Percentiles rank a stretch among this genome's conserved stretches.
Conservation (phyloP, 345 rosid genomes). For the Theobroma cacao region DNA sequence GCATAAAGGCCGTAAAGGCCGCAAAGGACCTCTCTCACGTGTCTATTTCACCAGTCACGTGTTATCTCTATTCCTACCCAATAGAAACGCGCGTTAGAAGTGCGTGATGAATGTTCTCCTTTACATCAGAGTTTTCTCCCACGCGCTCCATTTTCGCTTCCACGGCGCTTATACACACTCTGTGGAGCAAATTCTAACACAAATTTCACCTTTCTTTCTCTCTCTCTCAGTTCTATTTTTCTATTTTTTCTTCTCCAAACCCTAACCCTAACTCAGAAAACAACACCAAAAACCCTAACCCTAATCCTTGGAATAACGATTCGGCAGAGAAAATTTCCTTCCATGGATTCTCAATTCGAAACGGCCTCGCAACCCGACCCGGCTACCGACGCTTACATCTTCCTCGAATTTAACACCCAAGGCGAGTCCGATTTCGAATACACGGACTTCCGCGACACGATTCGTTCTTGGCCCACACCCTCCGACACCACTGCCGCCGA, state of each 20-base stretch:
- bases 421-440: slow-evolving; percentile 98
- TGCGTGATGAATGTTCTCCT: not conserved
- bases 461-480: slow-evolving; percentile 83
- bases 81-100: not conserved
- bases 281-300: slow-evolving; percentile 28
- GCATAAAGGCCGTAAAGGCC: not conserved
- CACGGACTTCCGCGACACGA: slow-evolving; percentile 79
- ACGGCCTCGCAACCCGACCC: slow-evolving; percentile 97
- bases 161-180: slow-evolving; percentile 1
- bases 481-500: slow-evolving; percentile 68
- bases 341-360: slow-evolving; percentile 86
- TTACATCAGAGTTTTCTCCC: not conserved
- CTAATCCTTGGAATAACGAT: not conserved
- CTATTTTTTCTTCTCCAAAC: slow-evolving; percentile 9
- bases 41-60: not conserved
- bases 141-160: not conserved
- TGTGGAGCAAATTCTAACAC: not conserved
- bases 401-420: slow-evolving; percentile 94
- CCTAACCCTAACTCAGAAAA: slow-evolving; percentile 24
- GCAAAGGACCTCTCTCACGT: not conserved
- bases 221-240: not conserved
- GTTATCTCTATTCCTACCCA: not conserved
- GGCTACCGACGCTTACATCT: slow-evolving; percentile 80
- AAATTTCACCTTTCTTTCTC: not conserved
- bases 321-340: not conserved